These are phyloP conservation scores for Podospora tetraspora DNA, from an alignment of 495 filamentous ascomycete genomes.

Conservation along the genomic window DNA sequence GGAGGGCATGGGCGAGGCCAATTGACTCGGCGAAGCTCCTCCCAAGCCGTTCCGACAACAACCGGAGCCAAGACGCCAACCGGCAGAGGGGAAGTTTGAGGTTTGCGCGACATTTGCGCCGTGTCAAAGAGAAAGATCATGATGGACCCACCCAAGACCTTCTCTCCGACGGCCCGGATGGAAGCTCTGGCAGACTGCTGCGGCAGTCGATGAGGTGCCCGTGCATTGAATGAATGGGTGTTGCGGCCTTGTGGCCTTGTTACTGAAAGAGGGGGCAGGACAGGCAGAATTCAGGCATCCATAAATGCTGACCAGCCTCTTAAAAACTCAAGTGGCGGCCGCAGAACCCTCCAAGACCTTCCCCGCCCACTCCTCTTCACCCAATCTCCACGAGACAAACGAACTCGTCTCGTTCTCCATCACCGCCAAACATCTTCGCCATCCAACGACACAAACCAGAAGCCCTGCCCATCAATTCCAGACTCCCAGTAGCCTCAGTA, in stretches of 20 bases:
- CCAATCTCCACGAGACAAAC: conserved; percentile 4
- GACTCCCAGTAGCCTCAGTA: conserved; percentile 18
- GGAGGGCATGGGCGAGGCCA: neutral
- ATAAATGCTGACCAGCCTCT: neutral
- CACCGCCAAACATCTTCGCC: neutral
- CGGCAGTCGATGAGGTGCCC: neutral
- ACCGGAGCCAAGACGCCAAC: neutral
- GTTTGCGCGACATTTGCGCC: neutral
- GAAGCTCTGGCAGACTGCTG: neutral
- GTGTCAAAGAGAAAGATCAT: neutral
- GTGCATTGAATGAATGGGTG: neutral
- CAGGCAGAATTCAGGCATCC: neutral
- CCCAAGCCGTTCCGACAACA: neutral
- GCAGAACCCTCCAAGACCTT: neutral
- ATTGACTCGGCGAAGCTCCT: neutral
- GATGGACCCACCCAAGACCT: neutral
- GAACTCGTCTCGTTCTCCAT: conserved; percentile 1
- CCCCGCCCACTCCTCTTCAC: conserved; percentile 1
- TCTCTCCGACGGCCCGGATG: neutral
- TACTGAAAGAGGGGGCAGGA: no score
- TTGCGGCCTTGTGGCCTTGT: neutral
- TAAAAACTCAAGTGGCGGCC: conserved; percentile 4
- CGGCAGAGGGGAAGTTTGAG: neutral
- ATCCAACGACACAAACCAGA: conserved; percentile 4
- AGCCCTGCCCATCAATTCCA: conserved; percentile 12